These are phyloP conservation scores for Infundibulicybe gibba DNA, from an alignment of 768 basidiomycete genomes.

Conservation along the genomic window DNA sequence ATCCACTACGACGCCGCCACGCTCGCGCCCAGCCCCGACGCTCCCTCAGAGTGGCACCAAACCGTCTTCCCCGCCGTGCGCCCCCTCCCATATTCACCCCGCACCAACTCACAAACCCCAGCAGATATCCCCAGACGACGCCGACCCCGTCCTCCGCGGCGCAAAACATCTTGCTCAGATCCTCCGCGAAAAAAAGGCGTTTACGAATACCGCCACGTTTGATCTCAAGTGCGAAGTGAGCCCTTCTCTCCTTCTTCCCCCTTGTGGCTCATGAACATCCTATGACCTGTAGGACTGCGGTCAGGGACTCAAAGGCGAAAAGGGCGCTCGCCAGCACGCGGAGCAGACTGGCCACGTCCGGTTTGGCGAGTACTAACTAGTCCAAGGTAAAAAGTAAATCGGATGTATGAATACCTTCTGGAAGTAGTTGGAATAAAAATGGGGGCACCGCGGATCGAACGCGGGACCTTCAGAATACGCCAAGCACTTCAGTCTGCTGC, in stretches of 20 bases:
- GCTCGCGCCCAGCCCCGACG: conserved; percentile 71
- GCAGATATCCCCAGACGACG: conserved; percentile 27
- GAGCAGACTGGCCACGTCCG: conserved; percentile 78
- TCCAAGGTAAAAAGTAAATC: conserved; percentile 3
- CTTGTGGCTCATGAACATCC: not conserved
- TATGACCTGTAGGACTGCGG: conserved; percentile 60
- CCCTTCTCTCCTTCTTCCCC: conserved; percentile 7
- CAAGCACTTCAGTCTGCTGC: conserved; percentile 55
- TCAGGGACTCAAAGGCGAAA: conserved; percentile 88
- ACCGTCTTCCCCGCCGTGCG: conserved; percentile 70
- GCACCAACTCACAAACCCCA: too few relatives aligned
- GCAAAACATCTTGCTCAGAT: conserved; percentile 69
- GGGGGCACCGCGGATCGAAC: conserved; percentile 76
- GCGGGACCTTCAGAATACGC: conserved; percentile 61
- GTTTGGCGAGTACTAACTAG: conserved; percentile 81
- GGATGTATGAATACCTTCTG: not conserved
- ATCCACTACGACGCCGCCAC: conserved; percentile 96
- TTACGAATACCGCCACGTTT: conserved; percentile 89
- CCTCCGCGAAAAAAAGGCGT: conserved; percentile 76
- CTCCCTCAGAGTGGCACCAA: conserved; percentile 86
- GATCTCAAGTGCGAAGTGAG: conserved; percentile 84
- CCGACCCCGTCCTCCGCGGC: conserved; percentile 57
- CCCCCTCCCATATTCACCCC: not conserved
- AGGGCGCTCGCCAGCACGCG: conserved; percentile 87
- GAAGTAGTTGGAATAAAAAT: conserved; percentile 21